Percentiles rank a stretch among this genome's conserved stretches.
phyloP scores from a whole-genome alignment of 306 rosid genomes.

The Mimosa bimucronata region DNA sequence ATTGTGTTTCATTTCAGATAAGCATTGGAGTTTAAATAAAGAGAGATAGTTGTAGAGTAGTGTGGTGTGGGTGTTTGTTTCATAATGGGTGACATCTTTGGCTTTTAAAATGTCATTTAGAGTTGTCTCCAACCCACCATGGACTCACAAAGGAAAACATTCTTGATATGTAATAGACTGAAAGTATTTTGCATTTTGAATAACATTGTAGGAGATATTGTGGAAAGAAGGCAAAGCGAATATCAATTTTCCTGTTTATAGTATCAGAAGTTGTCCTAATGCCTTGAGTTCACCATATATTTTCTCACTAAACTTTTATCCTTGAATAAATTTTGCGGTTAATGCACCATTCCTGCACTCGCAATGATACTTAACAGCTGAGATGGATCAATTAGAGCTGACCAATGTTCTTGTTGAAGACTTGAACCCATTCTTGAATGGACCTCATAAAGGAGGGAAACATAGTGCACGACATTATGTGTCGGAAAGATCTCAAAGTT shows the following conservation, averaged over 20 bases:
- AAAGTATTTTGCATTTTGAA: not conserved
- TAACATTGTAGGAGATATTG: too few species aligned
- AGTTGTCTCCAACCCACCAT: slow-evolving; percentile 4
- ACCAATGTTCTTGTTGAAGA: slow-evolving; percentile 2
- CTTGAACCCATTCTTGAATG: slow-evolving; percentile 15
- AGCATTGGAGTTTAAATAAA: not conserved
- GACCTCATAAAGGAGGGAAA: slow-evolving; percentile 11
- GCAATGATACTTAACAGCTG: slow-evolving; percentile 1
- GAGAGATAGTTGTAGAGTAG: not conserved
- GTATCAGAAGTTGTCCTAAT: slow-evolving; percentile 7
- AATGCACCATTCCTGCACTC: not conserved
- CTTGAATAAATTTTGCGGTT: not conserved
- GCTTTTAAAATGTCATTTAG: not conserved
- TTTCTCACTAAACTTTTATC: not conserved
- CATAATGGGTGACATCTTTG: not conserved
- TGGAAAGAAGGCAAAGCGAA: too few species aligned
- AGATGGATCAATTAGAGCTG: not conserved
- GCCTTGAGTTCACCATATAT: slow-evolving; percentile 8
- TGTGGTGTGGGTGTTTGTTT: not conserved
- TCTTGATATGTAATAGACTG: slow-evolving; percentile 15
- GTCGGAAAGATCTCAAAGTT: not conserved
- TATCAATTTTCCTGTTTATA: slow-evolving; percentile 4
- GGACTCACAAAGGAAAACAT: slow-evolving; percentile 6
- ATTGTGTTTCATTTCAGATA: not conserved
- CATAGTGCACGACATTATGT: slow-evolving; percentile 3